Base-by-base conservation (phyloP, 2,329 filamentous ascomycete genomes). In the Clonostachys byssicola region DNA sequence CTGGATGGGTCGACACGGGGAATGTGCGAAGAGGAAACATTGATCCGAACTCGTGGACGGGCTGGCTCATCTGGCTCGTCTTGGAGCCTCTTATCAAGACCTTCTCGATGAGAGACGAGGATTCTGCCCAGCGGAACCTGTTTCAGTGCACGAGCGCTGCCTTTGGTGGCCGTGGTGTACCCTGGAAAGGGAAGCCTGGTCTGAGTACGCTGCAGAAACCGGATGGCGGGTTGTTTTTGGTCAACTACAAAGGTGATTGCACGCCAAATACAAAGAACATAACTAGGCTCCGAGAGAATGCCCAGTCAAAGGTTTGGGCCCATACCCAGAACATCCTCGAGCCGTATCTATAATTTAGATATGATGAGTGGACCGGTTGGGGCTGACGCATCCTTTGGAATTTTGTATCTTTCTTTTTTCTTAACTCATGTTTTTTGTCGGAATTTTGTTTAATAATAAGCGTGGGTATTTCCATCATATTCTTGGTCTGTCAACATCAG, bases 1-100 rank as follows among this genome's bases (percentile, higher is more conserved):
- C 61, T 2, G 60, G 60, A 1, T 59, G 51, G 47, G 61, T 62
- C 39, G 47, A 60, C 46, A 63, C 61, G 5, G 57, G 57, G 1
- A 60, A 60, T 40, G 51, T 54, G 13, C 49, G 49, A 33, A 58
- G 64, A 44, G 59, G 62, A 14, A 23, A 23, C 3, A 6, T 14
- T 17, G 36, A 39, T 17, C 36, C 36, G 9, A 39, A 39, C 10
- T 39, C 36, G 16, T 14, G 14, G 14, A 39, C 3, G 36, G 36
- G 36, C 10, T 39, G 36, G 36, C 16, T 39, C 16, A 17, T 39
- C 36, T 39, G 16, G 14, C 36, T 39, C 36, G 13, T 39, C 36
- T 17, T 39, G 14, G 36, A 39, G 36, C 36, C 36, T 17, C 36
- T 39, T 12, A 39, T 39, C 16, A 14, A 10, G 14, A 14, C 36